Conservation (phyloP, 345 rosid species). For the Raphanus sativus region DNA sequence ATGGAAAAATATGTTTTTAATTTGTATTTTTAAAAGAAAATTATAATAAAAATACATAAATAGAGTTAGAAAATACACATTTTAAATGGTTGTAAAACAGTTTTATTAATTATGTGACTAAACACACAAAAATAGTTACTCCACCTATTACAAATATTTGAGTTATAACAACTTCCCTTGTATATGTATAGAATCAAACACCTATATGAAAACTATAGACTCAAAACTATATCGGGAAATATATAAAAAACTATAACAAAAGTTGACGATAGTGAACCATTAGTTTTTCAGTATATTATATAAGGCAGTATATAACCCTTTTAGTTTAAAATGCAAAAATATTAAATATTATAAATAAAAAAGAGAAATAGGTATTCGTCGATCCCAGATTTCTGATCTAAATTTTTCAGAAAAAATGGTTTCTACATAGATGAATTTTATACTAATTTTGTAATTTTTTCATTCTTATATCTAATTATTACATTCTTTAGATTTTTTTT, state of each 20-base stretch:
- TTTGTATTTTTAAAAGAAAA: too few relatives aligned
- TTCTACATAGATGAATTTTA: not conserved
- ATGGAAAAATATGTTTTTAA: not conserved
- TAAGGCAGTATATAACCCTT: not conserved
- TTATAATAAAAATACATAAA: not conserved
- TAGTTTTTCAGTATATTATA: not conserved
- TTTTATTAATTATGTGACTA: not conserved
- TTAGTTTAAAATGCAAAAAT: not conserved
- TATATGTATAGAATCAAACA: not conserved
- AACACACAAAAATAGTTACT: not conserved
- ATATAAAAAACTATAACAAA: not conserved
- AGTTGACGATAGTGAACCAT: not conserved
- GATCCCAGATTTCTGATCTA: not conserved
- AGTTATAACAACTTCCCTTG: not conserved
- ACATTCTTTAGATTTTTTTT: not conserved
- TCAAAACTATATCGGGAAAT: not conserved
- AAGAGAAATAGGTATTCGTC: not conserved
- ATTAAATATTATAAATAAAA: not conserved
- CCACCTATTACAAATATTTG: not conserved
- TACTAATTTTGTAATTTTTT: not conserved
- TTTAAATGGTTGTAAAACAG: not conserved
- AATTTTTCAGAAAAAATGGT: not conserved
- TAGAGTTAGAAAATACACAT: not conserved
- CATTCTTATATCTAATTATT: not conserved
- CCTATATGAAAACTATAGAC: not conserved